These are phyloP conservation scores for Corymbia maculata DNA, from an alignment of 345 rosid genomes.

Conservation along the genomic window DNA sequence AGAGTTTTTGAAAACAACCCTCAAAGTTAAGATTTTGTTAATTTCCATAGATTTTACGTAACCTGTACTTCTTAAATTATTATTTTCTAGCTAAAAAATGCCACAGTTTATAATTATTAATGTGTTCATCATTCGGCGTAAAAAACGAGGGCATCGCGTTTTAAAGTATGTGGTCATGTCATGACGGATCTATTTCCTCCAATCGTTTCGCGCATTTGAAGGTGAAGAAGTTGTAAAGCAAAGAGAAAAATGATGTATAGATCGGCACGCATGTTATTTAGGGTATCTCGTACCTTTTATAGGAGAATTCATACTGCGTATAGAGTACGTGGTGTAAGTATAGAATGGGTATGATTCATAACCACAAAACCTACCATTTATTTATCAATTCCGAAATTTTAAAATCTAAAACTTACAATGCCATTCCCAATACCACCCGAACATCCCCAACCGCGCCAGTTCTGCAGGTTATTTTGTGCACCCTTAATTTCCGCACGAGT, in stretches of 20 bases:
- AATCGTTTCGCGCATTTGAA: background rate
- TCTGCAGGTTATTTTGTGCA: background rate
- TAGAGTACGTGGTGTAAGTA: background rate
- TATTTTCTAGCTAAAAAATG: too few species aligned
- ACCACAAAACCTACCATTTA: background rate
- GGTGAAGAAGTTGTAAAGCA: too few species aligned
- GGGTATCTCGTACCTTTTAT: background rate
- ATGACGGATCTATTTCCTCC: background rate
- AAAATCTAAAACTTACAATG: accelerated
- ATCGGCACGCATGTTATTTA: accelerated
- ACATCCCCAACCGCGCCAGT: accelerated
- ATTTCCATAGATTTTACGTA: background rate
- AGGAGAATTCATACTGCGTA: background rate
- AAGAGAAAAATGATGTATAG: background rate
- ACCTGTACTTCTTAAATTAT: background rate
- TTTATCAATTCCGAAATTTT: background rate
- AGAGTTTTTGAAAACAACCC: background rate
- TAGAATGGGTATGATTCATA: background rate
- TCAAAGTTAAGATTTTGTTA: background rate
- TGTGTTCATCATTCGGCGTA: too few species aligned
- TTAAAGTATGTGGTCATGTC: background rate
- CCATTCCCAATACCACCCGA: accelerated
- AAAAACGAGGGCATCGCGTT: background rate
- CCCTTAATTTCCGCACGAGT: background rate
- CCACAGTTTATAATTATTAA: too few species aligned